Evolutionary conservation across 495 filamentous ascomycete species (phyloP).

Genomic region (Talaromyces liani): DNA sequence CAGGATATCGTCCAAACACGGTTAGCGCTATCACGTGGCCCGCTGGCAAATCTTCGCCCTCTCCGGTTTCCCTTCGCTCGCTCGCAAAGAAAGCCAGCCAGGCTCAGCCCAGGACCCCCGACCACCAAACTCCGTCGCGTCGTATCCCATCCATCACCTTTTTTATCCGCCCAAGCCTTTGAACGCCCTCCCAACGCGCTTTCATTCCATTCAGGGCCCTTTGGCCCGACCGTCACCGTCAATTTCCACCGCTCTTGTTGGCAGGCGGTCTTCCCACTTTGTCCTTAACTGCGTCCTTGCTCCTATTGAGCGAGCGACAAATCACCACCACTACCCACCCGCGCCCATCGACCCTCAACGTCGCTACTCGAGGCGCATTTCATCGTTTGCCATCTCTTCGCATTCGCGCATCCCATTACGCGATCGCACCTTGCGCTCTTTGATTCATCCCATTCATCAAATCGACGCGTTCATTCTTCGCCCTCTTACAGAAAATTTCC

Average conservation of each 20-base stretch:
- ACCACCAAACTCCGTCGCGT: constrained; percentile 36
- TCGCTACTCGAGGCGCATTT: constrained; percentile 5
- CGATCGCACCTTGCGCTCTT: constrained; percentile 15
- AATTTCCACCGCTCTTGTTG: neutral
- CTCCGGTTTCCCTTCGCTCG: constrained; percentile 10
- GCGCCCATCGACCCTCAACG: neutral
- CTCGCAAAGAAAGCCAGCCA: constrained; percentile 18
- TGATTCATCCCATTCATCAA: neutral
- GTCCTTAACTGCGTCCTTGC: constrained; percentile 17
- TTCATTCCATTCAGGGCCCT: constrained; percentile 20
- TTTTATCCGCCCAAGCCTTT: constrained; percentile 30
- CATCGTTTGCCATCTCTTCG: neutral
- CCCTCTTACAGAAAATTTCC: neutral
- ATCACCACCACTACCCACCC: neutral
- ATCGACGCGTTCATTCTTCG: constrained; percentile 1
- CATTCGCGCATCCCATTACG: constrained; percentile 14
- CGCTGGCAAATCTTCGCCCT: constrained; percentile 28
- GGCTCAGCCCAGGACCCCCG: constrained; percentile 37
- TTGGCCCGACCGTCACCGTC: constrained; percentile 7
- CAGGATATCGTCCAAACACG: neutral
- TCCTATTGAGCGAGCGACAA: constrained; percentile 11
- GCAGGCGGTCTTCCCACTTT: constrained; percentile 9
- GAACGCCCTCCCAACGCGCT: constrained; percentile 27
- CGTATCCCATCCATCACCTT: constrained; percentile 39
- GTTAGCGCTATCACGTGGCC: constrained; percentile 16